Evolutionary conservation across 306 rosid species (phyloP).

Genomic region (Rosa persica): DNA sequence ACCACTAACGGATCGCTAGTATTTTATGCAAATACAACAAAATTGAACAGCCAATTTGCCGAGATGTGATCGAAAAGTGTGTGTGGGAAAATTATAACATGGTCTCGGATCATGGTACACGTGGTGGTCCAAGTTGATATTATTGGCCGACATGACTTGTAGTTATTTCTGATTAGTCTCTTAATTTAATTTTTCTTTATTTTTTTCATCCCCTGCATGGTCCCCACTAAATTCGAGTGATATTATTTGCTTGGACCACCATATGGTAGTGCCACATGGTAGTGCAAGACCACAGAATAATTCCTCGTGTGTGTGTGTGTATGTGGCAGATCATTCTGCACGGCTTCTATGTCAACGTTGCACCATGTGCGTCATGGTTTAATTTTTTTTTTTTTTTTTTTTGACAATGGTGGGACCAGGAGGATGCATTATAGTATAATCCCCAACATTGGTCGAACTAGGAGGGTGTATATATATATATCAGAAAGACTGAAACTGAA

Average conservation of each 20-base stretch:
- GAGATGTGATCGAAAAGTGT: not conserved
- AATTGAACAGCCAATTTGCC: not conserved
- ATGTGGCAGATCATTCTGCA: not conserved
- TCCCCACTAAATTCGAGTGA: too few species aligned
- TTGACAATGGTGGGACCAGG: not conserved
- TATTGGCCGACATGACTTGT: too few species aligned
- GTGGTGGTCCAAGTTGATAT: too few species aligned
- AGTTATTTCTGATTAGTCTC: too few species aligned
- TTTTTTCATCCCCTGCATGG: too few species aligned
- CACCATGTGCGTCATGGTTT: not conserved
- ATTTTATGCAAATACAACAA: not conserved
- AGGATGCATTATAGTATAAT: not conserved
- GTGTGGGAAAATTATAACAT: too few species aligned
- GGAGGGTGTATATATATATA: not conserved
- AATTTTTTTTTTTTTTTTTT: too few species aligned
- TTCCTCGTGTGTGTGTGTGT: not conserved
- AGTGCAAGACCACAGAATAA: too few species aligned
- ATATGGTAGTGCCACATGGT: too few species aligned
- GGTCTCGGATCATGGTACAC: too few species aligned
- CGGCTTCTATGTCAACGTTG: not conserved
- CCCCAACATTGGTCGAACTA: not conserved
- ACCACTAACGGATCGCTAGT: not conserved
- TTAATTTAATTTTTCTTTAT: too few species aligned
- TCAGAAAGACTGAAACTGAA: conserved; percentile 13
- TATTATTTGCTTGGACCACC: too few species aligned